Evolutionary conservation across 805 yeast genomes (phyloP), one percentile per base, ranked within the genome.

Genomic region (Lipomyces sp.): DNA sequence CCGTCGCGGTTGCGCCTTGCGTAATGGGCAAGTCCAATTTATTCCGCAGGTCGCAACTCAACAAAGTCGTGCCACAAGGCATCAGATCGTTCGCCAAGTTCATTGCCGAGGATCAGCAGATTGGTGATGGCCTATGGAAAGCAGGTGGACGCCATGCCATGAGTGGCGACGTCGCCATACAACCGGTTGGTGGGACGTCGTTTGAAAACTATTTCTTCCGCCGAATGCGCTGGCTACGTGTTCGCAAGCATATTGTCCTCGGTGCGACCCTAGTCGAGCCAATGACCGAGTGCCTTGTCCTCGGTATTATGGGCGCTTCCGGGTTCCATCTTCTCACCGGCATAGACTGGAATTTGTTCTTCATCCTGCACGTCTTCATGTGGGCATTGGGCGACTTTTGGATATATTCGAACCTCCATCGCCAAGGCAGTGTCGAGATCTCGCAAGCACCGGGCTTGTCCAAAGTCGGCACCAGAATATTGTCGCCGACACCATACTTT

Each of bases 81-180:
- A 80, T 92, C 54, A 82, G 86, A 60, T 85, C 86, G 64, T 92
- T 92, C 76, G 86, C 96, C 6, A 80, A 86, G 64, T 92, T 88
- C 75, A 92, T 92, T 73, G 97, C 97, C 4, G 97, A 92, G 75
- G 97, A 92, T 76, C 92, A 92, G 76, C 90, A 91, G 96, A 92
- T 92, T 69, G 96, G 90, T 4, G 91, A 90, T 59, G 90, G 92
- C 0, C 75, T 92, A 18, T 92, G 97, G 97, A 86, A 86, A 59
- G 71, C 65, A 32, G 81, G 82, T 42, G 87, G 90, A 32, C 80
- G 92, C 70, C 90, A 96, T 0, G 92, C 89, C 0, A 81, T 91
- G 82, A 87, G 94, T 0, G 86, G 89, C 1, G 97, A 92, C 75
- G 83, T 86, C 57, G 97, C 87, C 1, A 78, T 90, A 3, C 97